These are phyloP conservation scores for Coniochaeta prunicola DNA, from an alignment of 2,329 filamentous ascomycete species.

Conservation along the genomic window DNA sequence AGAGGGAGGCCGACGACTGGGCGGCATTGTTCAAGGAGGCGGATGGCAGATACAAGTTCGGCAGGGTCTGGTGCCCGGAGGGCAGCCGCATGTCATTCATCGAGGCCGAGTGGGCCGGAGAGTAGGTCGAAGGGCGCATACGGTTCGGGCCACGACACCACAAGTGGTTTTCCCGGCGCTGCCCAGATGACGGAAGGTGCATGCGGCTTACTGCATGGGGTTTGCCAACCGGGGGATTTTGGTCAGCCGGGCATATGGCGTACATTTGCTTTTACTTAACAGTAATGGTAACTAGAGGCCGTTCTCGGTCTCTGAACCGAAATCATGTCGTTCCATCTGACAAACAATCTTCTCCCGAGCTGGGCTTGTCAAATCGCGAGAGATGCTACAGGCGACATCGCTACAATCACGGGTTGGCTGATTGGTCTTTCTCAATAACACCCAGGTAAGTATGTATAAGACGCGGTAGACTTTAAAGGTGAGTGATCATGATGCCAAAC, in stretches of 20 bases:
- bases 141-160: neutral
- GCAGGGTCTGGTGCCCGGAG: conserved; percentile 9
- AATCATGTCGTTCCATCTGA: neutral
- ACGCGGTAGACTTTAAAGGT: no score
- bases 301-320: neutral
- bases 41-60: conserved; percentile 8
- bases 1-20: conserved; percentile 14
- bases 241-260: neutral
- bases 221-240: neutral
- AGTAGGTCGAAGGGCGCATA: neutral
- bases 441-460: no score
- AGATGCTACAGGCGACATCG: no score
- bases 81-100: conserved; percentile 10
- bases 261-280: neutral
- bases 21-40: conserved; percentile 8
- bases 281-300: neutral
- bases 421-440: no score
- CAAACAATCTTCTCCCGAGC: no score
- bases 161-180: neutral
- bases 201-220: neutral
- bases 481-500: neutral
- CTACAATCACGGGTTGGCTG: no score
- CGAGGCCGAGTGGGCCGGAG: conserved; percentile 11
- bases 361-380: no score
- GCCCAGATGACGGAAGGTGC: neutral